Evolutionary conservation across 352 stramenopile genomes (phyloP).

Genomic region (Globisporangium paroecandrum): DNA sequence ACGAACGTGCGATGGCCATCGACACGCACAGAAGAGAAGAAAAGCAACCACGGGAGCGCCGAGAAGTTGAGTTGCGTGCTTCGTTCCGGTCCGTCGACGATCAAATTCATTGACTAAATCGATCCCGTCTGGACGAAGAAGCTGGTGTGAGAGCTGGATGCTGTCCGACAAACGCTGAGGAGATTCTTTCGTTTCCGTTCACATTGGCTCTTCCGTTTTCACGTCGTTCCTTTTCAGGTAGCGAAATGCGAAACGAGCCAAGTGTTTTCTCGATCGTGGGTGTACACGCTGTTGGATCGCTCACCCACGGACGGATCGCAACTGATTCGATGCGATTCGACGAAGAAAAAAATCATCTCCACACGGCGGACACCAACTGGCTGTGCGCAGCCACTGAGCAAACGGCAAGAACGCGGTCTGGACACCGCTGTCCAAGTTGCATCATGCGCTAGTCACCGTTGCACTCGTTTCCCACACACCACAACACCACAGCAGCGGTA

Average conservation of each 20-base stretch:
- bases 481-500: constrained; percentile 4
- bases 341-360: constrained; percentile 13
- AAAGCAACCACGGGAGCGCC: constrained; percentile 36
- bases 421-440: constrained; percentile 8
- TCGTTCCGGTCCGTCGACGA: constrained; percentile 17
- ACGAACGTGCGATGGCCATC: constrained; percentile 15
- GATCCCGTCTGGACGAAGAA: constrained; percentile 14
- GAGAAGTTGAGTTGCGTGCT: constrained; percentile 47
- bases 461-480: constrained; percentile 12
- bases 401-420: constrained; percentile 2
- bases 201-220: constrained; percentile 10
- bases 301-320: constrained; percentile 6
- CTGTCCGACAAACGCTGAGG: constrained; percentile 11
- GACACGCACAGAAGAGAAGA: constrained; percentile 16
- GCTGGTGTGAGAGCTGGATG: constrained; percentile 14
- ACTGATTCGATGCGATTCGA: constrained; percentile 8
- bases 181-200: constrained; percentile 9
- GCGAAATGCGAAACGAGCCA: constrained; percentile 11
- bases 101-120: constrained; percentile 10
- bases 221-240: constrained; percentile 15
- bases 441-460: neutral
- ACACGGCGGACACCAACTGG: constrained; percentile 12
- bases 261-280: constrained; percentile 5
- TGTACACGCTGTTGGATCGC: neutral
- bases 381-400: constrained; percentile 1